Conservation (phyloP, 345 rosid species). For the Lumnitzera racemosa region DNA sequence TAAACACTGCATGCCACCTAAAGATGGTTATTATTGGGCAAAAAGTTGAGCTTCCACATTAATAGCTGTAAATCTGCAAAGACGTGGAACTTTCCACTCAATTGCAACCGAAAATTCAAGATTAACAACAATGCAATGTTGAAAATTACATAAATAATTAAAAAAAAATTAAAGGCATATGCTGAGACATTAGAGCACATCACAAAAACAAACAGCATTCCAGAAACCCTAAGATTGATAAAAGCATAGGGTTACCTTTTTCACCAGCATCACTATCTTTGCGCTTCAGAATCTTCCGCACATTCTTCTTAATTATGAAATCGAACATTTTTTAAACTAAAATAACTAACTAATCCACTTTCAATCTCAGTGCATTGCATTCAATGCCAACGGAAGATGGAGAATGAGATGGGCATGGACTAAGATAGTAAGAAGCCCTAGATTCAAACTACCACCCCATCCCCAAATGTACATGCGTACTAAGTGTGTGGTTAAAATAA, state of each 20-base stretch:
- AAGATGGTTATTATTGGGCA: neutral
- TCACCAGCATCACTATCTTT: conserved; percentile 92
- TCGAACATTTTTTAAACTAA: conserved; percentile 29
- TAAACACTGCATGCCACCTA: too few species aligned
- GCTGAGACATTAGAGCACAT: neutral
- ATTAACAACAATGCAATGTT: neutral
- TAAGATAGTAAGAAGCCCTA: too few species aligned
- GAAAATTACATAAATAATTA: neutral
- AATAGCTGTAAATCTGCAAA: too few species aligned
- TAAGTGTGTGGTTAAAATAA: neutral
- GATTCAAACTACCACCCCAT: too few species aligned
- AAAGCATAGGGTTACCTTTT: conserved; percentile 27
- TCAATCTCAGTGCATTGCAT: neutral
- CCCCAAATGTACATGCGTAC: neutral
- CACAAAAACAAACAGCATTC: neutral
- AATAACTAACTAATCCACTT: conserved; percentile 21
- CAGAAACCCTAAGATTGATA: conserved; percentile 2
- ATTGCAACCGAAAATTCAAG: neutral
- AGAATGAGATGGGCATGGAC: neutral
- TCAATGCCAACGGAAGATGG: neutral
- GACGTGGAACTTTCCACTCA: too few species aligned
- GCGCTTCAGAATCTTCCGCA: conserved; percentile 74
- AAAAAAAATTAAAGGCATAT: too few species aligned
- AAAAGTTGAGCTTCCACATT: neutral
- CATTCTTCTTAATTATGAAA: conserved; percentile 49